phyloP scores from a whole-genome alignment of 2,329 filamentous ascomycete species.

The Cercospora zeina region DNA sequence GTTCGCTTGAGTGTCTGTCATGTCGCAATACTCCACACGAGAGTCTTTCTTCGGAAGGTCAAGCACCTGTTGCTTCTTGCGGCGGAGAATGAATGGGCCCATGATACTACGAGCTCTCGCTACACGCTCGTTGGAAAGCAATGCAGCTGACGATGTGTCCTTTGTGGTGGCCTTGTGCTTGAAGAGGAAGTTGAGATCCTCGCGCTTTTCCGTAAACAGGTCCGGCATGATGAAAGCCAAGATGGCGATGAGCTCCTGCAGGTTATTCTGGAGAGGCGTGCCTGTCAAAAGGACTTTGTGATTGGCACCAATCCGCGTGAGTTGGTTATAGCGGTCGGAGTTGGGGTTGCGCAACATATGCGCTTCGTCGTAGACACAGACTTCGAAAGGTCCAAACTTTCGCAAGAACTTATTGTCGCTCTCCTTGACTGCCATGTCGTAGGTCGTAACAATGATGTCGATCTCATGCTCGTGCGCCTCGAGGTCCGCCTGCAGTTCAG shows the following conservation, averaged over 20 bases:
- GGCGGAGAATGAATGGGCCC: conserved; percentile 88
- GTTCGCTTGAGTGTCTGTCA: conserved; percentile 69
- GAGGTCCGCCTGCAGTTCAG: conserved; percentile 66
- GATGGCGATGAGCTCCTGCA: conserved; percentile 86
- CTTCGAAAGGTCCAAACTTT: conserved; percentile 53
- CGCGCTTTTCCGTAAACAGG: conserved; percentile 74
- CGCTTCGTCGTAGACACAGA: conserved; percentile 86
- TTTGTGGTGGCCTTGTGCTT: conserved; percentile 85
- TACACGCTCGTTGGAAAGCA: conserved; percentile 85
- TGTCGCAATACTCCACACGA: conserved; percentile 75
- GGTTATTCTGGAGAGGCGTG: conserved; percentile 90
- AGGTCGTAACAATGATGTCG: conserved; percentile 71
- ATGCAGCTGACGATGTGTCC: conserved; percentile 72
- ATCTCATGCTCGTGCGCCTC: conserved; percentile 64
- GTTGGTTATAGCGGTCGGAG: conserved; percentile 75
- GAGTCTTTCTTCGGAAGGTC: conserved; percentile 79
- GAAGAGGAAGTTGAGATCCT: conserved; percentile 84
- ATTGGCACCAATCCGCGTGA: conserved; percentile 73
- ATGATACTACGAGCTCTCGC: conserved; percentile 85
- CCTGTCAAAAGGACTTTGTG: conserved; percentile 87
- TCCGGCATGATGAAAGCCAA: conserved; percentile 90
- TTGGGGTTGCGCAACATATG: conserved; percentile 88
- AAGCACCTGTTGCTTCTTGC: conserved; percentile 84
- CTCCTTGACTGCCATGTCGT: conserved; percentile 62
- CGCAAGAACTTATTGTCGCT: conserved; percentile 66